These are phyloP conservation scores for Hypoxylon trugodes DNA, from an alignment of 495 filamentous ascomycete species.

Conservation along the genomic window DNA sequence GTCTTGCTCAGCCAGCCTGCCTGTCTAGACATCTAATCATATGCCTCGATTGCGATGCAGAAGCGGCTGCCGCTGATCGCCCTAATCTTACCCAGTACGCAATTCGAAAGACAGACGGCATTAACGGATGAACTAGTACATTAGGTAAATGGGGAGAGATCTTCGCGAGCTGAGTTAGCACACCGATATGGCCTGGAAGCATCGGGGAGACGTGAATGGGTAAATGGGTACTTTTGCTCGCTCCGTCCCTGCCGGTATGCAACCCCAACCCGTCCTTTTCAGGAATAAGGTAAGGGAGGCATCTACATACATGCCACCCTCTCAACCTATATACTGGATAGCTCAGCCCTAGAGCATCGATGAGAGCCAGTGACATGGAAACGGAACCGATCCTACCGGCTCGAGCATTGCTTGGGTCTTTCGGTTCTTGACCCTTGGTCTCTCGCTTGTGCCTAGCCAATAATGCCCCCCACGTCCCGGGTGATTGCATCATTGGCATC, in stretches of 20 bases:
- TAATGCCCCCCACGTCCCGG: constrained; percentile 25
- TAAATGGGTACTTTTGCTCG: too few species aligned
- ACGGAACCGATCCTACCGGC: constrained; percentile 12
- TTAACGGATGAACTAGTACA: constrained; percentile 5
- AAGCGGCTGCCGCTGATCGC: constrained; percentile 14
- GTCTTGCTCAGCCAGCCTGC: too few species aligned
- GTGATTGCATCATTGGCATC: constrained; percentile 25
- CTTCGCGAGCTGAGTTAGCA: constrained; percentile 24
- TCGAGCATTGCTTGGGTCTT: too few species aligned
- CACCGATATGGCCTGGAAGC: constrained; percentile 12
- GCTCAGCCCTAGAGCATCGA: background rate
- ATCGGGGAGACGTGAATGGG: background rate
- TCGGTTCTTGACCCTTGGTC: constrained; percentile 18
- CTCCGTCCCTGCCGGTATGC: too few species aligned
- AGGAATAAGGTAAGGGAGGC: background rate
- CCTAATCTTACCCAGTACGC: background rate
- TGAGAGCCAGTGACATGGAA: constrained; percentile 9
- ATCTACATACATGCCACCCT: background rate
- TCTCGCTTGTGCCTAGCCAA: constrained; percentile 24
- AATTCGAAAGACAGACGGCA: background rate
- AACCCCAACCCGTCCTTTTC: too few species aligned
- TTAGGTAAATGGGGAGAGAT: constrained; percentile 10
- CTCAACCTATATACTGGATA: background rate
- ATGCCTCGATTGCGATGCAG: too few species aligned
- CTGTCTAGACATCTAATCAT: too few species aligned